These are phyloP conservation scores for Linnemannia exigua DNA, from an alignment of 192 early-diverging fungal species.

Conservation along the genomic window DNA sequence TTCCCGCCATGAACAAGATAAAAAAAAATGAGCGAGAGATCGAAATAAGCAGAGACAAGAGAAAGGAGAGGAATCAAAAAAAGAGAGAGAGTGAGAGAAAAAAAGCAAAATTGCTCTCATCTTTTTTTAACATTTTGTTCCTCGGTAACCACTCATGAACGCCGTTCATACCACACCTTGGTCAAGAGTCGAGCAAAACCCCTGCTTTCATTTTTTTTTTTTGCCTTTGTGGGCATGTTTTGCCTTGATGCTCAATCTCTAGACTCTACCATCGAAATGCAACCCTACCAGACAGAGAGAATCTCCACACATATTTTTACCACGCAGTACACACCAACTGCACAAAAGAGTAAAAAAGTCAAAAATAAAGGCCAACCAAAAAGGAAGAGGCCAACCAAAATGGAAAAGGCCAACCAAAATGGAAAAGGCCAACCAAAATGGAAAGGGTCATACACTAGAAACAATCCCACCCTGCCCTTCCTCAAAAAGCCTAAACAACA, in stretches of 20 bases:
- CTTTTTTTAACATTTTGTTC: neutral
- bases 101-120: conserved; percentile 5
- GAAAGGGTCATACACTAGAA: neutral
- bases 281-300: no score
- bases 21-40: neutral
- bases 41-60: no score
- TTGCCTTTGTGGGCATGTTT: neutral
- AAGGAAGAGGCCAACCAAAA: no score
- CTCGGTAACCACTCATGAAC: neutral
- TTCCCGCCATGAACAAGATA: neutral
- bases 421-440: no score
- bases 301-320: neutral
- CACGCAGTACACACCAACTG: no score
- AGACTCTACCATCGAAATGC: neutral
- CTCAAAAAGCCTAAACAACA: neutral
- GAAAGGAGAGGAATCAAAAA: no score
- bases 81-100: no score
- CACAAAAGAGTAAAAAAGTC: no score
- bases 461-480: neutral
- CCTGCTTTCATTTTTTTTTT: neutral
- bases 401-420: no score
- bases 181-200: neutral
- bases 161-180: neutral
- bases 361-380: neutral
- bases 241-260: neutral